Evolutionary conservation across 2,329 filamentous ascomycete species (phyloP), one percentile per base, ranked within the genome.

Genomic region (Talaromyces sp.): DNA sequence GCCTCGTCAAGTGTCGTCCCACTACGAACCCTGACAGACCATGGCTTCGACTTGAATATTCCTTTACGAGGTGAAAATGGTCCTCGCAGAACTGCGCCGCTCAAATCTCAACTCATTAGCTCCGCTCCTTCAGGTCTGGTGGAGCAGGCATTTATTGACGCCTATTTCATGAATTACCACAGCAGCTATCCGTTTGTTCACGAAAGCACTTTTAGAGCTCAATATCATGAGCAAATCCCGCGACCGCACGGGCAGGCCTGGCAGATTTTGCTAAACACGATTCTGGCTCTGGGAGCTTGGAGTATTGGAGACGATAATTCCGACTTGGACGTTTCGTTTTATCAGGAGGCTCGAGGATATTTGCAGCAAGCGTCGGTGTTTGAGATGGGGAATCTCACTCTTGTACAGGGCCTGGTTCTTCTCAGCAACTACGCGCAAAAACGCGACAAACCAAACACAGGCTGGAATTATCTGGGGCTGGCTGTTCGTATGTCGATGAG

Each of bases 391-490:
- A 82, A 80, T 56, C 65, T 82, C 19, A 80, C 77, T 8, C 71
- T 81, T 9, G 79, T 82, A 1, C 81, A 82, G 65, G 76, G 75
- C 1, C 70, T 83, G 36, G 68, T 77, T 15, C 72, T 82, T 55
- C 72, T 82, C 65, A 78, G 78, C 60, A 81, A 82, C 59, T 81
- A 81, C 62, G 72, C 79, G 0, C 80, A 82, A 65, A 82, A 82
- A 65, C 73, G 78, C 30, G 79, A 81, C 66, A 81, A 81, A 62
- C 80, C 80, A 2, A 82, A 82, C 64, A 79, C 75, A 8, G 80
- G 79, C 9, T 82, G 78, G 71, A 81, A 80, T 55, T 81, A 80
- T 63, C 67, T 81, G 8, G 80, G 80, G 1, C 65, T 82, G 17
- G 79, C 79, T n/a, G 72, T 80, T 25, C 71, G 78, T 53, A 81